Base-by-base conservation (phyloP, 2,329 filamentous ascomycete species). In the Aureobasidium melanogenum region DNA sequence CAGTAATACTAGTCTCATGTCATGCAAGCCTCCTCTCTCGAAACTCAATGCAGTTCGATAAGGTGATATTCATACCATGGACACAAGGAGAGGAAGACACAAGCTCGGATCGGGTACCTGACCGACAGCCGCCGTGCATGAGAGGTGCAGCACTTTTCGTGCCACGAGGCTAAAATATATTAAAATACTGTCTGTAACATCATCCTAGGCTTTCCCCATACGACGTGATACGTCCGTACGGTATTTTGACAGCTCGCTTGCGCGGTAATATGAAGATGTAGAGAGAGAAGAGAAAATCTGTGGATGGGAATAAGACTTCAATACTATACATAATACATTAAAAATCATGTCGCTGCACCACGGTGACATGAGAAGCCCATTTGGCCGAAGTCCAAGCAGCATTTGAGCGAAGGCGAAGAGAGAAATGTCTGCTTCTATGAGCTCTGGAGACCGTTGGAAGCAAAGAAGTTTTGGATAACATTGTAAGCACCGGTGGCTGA, bases 401-500 rank as follows among this genome's bases (percentile, higher is more conserved):
- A 30, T 41, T 43, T 30, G 9, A 41, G 36, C 26, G 24, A 19
- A 15, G n/a, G 26, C 8, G 26, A 15, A 30, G 17, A 15, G 15
- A 15, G 17, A 10, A 8, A 1, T 15, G 12, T 15, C 9, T 19
- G 51, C 41, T 26, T 46, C 48, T 55, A 61, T 30, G 59, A 61
- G 48, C 59, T 61, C 26, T 52, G 48, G n/a, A 61, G 59, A 17
- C 59, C 59, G 34, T 62, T 48, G 32, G 41, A 34, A 9, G 43
- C 17, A 17, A 62, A 48, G 52, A 57, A 62, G 44, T 62, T 32
- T 14, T 62, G 60, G 15, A 62, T 58, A 36, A 58, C 52, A 15
- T 58, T 28, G 54, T 56, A 62, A 3, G 60, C 60, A 19, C 32
- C 60, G 5, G 52, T 62, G 15, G 54, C 56, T 60, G 38, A 19